Conservation (phyloP, 140 eudicot genomes). For the Anethum foeniculum region DNA sequence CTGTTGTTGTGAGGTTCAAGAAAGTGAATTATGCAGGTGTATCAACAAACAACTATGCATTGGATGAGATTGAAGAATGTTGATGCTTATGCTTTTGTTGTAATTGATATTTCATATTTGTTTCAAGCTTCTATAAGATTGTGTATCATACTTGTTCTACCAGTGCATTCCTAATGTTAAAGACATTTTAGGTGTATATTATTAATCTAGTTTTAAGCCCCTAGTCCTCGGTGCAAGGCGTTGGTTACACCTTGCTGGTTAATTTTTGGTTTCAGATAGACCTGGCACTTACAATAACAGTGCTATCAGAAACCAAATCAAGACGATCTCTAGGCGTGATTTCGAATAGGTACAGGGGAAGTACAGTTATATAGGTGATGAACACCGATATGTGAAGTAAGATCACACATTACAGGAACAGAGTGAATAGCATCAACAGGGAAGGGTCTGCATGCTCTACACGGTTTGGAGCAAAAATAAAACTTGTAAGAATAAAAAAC, state of each 20-base stretch:
- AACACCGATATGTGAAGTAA: background rate
- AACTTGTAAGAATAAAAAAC: background rate
- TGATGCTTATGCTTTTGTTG: constrained; percentile 5
- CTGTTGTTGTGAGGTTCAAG: constrained; percentile 53
- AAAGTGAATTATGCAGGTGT: constrained; percentile 52
- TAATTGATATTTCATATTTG: background rate
- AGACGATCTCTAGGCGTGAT: background rate
- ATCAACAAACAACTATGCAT: constrained; percentile 59
- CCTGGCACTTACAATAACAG: background rate
- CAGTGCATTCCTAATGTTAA: background rate
- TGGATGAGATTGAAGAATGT: constrained; percentile 41
- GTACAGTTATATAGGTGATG: background rate
- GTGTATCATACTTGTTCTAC: constrained; percentile 1
- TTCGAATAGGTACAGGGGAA: background rate
- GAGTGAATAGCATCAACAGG: background rate
- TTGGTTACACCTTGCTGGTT: background rate
- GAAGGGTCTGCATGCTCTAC: background rate
- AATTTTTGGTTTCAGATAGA: background rate
- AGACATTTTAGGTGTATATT: background rate
- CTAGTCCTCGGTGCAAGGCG: background rate
- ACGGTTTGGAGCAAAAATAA: background rate
- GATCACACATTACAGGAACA: background rate
- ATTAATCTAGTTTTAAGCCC: background rate
- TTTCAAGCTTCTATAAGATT: background rate
- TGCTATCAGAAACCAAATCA: background rate